Conservation (phyloP, 192 early-diverging fungal genomes). For the Funneliformis mosseae region DNA sequence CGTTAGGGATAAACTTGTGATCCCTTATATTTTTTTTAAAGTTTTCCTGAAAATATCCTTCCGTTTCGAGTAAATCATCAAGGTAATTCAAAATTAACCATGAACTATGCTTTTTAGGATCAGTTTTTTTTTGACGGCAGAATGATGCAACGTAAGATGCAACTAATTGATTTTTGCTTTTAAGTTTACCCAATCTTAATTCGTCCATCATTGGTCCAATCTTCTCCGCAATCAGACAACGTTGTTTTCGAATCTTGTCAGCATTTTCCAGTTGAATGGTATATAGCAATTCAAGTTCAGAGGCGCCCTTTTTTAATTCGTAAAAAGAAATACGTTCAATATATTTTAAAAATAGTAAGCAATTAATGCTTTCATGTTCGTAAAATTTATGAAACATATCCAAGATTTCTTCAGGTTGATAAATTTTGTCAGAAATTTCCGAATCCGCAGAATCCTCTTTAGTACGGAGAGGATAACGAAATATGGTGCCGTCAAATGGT, state of each 20-base stretch:
- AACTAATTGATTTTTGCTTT: not conserved
- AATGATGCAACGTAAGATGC: not conserved
- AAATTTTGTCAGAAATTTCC: slow-evolving; percentile 32
- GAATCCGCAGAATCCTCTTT: slow-evolving; percentile 18
- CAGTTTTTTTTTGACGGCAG: not conserved
- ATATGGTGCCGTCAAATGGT: slow-evolving; percentile 27
- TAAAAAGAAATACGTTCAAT: not conserved
- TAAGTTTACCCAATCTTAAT: not conserved
- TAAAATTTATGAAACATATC: slow-evolving; percentile 38
- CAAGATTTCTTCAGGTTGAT: slow-evolving; percentile 33
- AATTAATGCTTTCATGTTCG: slow-evolving; percentile 37
- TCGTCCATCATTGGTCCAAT: not conserved
- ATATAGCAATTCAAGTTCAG: not conserved
- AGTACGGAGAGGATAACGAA: slow-evolving; percentile 46
- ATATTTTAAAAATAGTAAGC: slow-evolving; percentile 37
- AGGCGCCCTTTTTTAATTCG: not conserved
- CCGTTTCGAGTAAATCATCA: not conserved
- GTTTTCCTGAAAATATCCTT: not conserved
- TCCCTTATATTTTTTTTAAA: not conserved
- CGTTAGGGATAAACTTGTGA: not conserved
- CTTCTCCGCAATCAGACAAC: not conserved
- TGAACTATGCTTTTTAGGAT: not conserved
- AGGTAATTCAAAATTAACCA: not conserved
- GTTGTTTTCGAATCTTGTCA: not conserved
- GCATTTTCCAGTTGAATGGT: not conserved